Evolutionary conservation across 1,284 basidiomycete genomes (phyloP), one percentile per base, ranked within the genome.

Genomic region (Microbotryomycetes sp.): DNA sequence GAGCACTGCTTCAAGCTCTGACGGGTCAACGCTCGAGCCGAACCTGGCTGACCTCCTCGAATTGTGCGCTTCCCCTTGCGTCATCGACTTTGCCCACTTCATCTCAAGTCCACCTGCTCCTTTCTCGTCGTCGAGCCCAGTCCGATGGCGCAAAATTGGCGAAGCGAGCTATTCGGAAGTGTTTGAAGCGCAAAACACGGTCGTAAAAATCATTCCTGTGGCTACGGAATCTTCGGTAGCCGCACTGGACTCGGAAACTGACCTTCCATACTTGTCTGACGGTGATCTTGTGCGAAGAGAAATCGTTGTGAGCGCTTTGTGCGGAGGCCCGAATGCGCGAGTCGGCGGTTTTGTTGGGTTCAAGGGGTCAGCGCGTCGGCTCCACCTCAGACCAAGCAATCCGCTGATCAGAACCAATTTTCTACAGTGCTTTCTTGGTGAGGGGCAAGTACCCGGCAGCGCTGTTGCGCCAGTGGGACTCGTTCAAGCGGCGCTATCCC

Each of bases 101-200:
- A 54, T 71, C 50, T 6, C 29, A 3, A 31, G 56, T 29, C 48
- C 62, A 47, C 53, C 53, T 3, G 4, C 59, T 1, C 64, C 64
- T 2, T 49, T 56, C 46, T 18, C 56, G 0, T n/a, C n/a, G n/a
- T n/a, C n/a, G n/a, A n/a, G n/a, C n/a, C n/a, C n/a, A n/a, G n/a
- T n/a, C n/a, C n/a, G n/a, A 13, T 73, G 71, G 71, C 79, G 78
- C 65, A 98, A 98, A 77, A 85, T 97, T 56, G 94, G 93, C 50
- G 94, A 98, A 77, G 94, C 94, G 13, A 91, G 89, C 52, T 98
- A 89, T 75, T 96, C 91, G 0, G 94, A 98, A 73, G 96, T 98
- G n/a, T 98, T 91, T 76, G 57, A 54, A 23, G 66, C 56, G 4
- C 61, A 64, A 53, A 82, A 86, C 67, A 83, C 90, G 35, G 91